Evolutionary conservation across 208 protist species (phyloP), one percentile per base, ranked within the genome.

Genomic region (Trypanosoma melophagium): DNA sequence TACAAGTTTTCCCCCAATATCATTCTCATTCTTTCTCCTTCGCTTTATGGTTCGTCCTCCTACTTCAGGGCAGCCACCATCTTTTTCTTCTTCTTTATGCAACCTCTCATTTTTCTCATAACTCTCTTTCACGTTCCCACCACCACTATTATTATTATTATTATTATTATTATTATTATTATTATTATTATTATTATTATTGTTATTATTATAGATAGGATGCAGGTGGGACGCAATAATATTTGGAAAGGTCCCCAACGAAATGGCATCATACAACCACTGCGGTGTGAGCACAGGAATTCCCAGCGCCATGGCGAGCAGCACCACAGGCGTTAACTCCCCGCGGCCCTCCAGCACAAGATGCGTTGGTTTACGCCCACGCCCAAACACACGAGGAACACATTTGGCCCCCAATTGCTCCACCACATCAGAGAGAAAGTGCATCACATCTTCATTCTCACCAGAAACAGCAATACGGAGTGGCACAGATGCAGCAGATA

Each of bases 211-310:
- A 50, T 66, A 69, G 17, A 62, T 25, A 19, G 60, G 59, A 66
- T 69, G 60, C 14, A 54, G 3, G 54, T 75, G 57, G 19, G 19
- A 21, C 2, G 68, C 71, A 24, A 77, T 50, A 47, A 89, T 73
- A 0, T 52, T 57, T 1, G 84, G 77, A 56, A 93, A 84, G 12
- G 49, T 68, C n/a, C 81, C 83, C 10, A 87, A 45, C 5, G 60
- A 41, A 53, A 93, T 77, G 17, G 87, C 81, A 61, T 93, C 87
- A 55, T 85, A 66, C 4, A 93, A 52, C 87, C 87, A 93, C 72
- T 87, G 84, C 31, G 81, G 77, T 19, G 75, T 81, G 12, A 93
- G 60, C 35, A 90, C 79, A 5, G 70, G 74, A 57, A 90, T 83
- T 10, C 87, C 87, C 0, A 85, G 70, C 40, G 84, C 84, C 42